Evolutionary conservation across 2,329 filamentous ascomycete genomes (phyloP).

Genomic region (Neopestalotiopsis clavispora): DNA sequence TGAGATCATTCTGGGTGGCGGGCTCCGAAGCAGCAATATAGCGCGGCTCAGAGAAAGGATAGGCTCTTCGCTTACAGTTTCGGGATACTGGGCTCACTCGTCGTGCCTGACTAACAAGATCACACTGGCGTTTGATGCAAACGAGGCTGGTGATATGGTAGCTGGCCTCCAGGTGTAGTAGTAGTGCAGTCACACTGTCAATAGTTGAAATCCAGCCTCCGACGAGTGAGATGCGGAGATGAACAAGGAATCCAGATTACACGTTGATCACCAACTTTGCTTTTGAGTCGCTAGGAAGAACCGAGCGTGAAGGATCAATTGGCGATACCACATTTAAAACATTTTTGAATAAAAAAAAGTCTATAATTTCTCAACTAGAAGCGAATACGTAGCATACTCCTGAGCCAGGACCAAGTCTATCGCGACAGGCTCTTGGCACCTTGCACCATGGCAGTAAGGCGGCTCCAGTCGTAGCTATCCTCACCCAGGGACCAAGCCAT

Average conservation of each 20-base stretch:
- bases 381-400: neutral
- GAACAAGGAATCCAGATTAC: too few relatives aligned
- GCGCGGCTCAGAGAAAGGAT: conserved; percentile 29
- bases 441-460: conserved; percentile 35
- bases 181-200: neutral
- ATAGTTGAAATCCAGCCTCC: neutral
- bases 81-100: conserved; percentile 51
- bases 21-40: conserved; percentile 50
- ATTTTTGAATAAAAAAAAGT: neutral
- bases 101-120: conserved; percentile 41
- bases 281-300: too few relatives aligned
- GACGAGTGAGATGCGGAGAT: too few relatives aligned
- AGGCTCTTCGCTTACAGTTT: conserved; percentile 29
- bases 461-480: conserved; percentile 54
- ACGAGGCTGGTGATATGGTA: conserved; percentile 34
- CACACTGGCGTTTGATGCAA: conserved; percentile 29
- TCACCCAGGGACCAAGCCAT: conserved; percentile 80
- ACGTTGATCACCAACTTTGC: too few relatives aligned
- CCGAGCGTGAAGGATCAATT: too few relatives aligned
- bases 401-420: neutral
- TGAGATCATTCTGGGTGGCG: conserved; percentile 58
- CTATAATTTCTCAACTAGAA: neutral
- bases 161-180: neutral
- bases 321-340: too few relatives aligned
- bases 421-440: neutral